Conservation (phyloP, 305 asterid species). For the Fraxinus ornus region DNA sequence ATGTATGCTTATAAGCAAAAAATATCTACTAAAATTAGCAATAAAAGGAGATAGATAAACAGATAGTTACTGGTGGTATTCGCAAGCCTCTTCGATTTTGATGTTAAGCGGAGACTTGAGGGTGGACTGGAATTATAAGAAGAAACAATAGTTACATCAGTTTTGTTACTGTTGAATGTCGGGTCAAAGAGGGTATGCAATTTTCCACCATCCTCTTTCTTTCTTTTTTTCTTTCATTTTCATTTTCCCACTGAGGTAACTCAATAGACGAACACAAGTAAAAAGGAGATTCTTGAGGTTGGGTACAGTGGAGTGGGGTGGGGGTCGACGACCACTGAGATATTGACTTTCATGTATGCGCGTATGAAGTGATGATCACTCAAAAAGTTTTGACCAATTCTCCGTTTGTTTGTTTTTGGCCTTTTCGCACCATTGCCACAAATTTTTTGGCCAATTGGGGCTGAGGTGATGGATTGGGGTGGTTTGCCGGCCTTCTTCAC, state of each 20-base stretch:
- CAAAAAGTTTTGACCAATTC: neutral
- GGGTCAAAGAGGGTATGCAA: constrained; percentile 1
- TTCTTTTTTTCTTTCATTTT: neutral
- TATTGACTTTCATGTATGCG: neutral
- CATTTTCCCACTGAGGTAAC: neutral
- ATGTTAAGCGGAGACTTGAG: neutral
- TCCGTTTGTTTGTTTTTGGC: neutral
- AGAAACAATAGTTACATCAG: neutral
- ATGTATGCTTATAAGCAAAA: neutral
- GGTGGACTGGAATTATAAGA: neutral
- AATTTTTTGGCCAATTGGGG: neutral
- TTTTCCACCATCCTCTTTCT: neutral
- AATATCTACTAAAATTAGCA: neutral
- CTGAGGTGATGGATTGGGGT: neutral
- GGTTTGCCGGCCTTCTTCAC: neutral
- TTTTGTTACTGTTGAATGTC: neutral
- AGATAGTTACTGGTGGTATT: neutral
- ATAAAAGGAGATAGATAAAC: neutral
- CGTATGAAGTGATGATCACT: neutral
- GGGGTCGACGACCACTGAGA: neutral
- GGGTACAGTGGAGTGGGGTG: neutral
- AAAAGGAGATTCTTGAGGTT: neutral
- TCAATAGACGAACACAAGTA: neutral
- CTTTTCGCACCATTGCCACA: neutral
- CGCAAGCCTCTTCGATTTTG: neutral